Conservation (phyloP, 2,329 filamentous ascomycete species). For the Xylariaceae sp. region DNA sequence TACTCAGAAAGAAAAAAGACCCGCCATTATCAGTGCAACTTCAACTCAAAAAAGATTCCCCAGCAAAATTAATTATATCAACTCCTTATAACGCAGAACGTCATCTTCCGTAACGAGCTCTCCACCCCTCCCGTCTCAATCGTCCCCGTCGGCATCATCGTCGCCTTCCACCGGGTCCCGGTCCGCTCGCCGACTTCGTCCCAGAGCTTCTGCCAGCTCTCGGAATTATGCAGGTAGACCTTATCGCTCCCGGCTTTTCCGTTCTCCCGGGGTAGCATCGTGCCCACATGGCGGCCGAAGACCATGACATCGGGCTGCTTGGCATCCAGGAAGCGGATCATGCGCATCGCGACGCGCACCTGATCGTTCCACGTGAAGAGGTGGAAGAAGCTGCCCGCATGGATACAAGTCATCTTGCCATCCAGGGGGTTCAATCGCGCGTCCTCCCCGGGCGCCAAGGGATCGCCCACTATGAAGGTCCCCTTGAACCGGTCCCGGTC, state of each 20-base stretch:
- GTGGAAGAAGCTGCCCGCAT: constrained; percentile 47
- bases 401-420: constrained; percentile 43
- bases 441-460: constrained; percentile 34
- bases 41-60: not conserved
- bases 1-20: not conserved
- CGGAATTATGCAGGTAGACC: constrained; percentile 44
- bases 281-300: constrained; percentile 48
- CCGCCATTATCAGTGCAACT: not conserved
- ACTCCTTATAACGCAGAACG: constrained; percentile 25
- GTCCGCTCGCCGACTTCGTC: constrained; percentile 47
- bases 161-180: constrained; percentile 45
- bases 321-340: constrained; percentile 42
- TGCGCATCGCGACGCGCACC: constrained; percentile 39
- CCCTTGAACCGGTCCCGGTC: constrained; percentile 46
- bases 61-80: constrained; percentile 6
- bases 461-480: constrained; percentile 47
- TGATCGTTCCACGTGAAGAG: constrained; percentile 46
- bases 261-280: constrained; percentile 26
- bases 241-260: constrained; percentile 24
- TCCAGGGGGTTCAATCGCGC: constrained; percentile 31
- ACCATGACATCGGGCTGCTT: constrained; percentile 43
- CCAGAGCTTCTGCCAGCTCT: constrained; percentile 50
- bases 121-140: constrained; percentile 15
- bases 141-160: constrained; percentile 34
- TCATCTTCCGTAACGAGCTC: constrained; percentile 23